Evolutionary conservation across 257 asterid species (phyloP), one percentile per base, ranked within the genome.

Genomic region (Echium plantagineum): DNA sequence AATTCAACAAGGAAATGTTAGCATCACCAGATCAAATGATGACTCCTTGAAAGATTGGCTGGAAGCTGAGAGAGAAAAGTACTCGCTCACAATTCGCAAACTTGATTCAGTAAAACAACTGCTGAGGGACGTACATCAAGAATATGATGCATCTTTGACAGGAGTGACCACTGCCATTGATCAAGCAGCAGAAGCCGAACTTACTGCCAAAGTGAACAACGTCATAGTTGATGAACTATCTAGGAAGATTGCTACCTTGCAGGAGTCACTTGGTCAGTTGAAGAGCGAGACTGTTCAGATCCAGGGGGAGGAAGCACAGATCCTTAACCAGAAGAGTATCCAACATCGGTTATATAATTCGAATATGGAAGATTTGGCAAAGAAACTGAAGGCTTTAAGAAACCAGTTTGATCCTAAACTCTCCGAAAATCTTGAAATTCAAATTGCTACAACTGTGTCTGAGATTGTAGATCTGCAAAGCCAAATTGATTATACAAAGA

Each of bases 101-200:
- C 94, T 90, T 38, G 81, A 84, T 73, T 71, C 78, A 5, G 85
- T 91, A 24, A 90, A 85, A 52, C 78, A 75, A 67, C 87, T 85
- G 71, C 82, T 85, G 6, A 63, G 83, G 75, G 77, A 75, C 72
- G 63, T 77, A 24, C 80, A 74, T 52, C 85, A 66, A 65, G 95
- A 82, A 69, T 75, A 72, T 58, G 75, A 74, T 65, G 74, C 86
- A 46, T 80, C 83, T 30, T 7, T 52, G 46, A 81, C 75, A 75
- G 86, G 72, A 52, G 87, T 73, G 67, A 66, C 66, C 17, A 59
- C 69, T 52, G 86, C 98, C 58, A 55, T 70, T 56, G 77, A 78
- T 73, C 89, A 71, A 78, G 89, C 69, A 57, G 86, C 68, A 19
- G 94, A 78, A 62, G 95, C 96, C 21, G 85, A 78, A 64, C 51